Percentiles rank a stretch among this genome's conserved stretches.
These are phyloP conservation scores for Ustilago nuda DNA, from an alignment of 1,284 basidiomycete genomes.

Conservation along the genomic window DNA sequence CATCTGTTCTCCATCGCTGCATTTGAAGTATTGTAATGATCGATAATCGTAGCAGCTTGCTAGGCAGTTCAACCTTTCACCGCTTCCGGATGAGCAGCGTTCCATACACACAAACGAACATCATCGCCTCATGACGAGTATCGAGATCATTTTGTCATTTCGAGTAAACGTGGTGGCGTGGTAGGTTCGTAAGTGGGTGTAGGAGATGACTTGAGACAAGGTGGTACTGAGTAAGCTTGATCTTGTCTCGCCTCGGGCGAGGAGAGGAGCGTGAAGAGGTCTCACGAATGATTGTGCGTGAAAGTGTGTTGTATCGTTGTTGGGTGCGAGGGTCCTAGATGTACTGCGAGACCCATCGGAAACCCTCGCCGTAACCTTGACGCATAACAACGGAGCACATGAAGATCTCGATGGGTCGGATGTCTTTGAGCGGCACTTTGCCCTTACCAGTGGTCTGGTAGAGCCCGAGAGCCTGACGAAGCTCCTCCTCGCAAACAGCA, in stretches of 20 bases:
- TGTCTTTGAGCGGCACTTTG: conserved; percentile 94
- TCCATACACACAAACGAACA: no score
- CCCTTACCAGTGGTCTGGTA: conserved; percentile 99
- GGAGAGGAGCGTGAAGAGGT: background rate
- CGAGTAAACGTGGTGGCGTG: background rate
- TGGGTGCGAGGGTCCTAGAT: conserved; percentile 17
- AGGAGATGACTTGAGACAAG: background rate
- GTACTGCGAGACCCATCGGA: conserved; percentile 99
- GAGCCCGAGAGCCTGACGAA: conserved; percentile 92
- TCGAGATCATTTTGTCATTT: conserved; percentile 17
- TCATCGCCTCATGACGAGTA: background rate
- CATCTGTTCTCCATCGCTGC: no score
- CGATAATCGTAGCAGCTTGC: no score
- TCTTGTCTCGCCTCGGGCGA: background rate
- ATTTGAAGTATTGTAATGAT: no score
- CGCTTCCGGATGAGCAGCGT: no score
- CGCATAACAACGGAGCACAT: conserved; percentile 99
- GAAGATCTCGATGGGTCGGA: conserved; percentile 98
- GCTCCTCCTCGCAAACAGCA: conserved; percentile 96
- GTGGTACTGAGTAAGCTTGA: background rate
- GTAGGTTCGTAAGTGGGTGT: background rate
- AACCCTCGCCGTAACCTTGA: conserved; percentile 99
- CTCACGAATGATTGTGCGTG: background rate
- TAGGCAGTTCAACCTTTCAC: no score
- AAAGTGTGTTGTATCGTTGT: background rate